Conservation (phyloP, 1,284 basidiomycete species). For the Xerocomus alliaceus region DNA sequence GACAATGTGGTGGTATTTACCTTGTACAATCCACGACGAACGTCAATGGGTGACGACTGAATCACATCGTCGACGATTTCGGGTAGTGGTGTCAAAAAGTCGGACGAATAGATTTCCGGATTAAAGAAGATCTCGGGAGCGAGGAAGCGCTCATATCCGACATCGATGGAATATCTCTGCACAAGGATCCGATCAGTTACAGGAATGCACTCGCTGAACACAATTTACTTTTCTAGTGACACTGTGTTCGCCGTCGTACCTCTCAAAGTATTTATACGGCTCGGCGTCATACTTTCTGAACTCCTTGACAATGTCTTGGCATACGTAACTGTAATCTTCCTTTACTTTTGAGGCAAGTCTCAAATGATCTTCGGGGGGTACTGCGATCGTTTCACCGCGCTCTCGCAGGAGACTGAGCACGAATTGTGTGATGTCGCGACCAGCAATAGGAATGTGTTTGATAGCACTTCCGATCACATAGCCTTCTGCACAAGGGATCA, state of each 20-base stretch:
- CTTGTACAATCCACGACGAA: conserved; percentile 93
- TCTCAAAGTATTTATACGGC: conserved; percentile 95
- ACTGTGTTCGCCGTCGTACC: conserved; percentile 91
- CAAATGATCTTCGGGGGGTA: conserved; percentile 97
- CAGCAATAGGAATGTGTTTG: conserved; percentile 99
- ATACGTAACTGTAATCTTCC: conserved; percentile 98
- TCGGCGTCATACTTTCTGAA: conserved; percentile 98
- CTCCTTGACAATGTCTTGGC: conserved; percentile 99
- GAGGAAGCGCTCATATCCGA: conserved; percentile 99
- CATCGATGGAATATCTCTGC: conserved; percentile 89
- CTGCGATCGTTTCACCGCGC: conserved; percentile 87
- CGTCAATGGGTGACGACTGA: conserved; percentile 95
- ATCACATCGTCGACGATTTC: conserved; percentile 98
- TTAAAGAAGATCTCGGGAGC: conserved; percentile 99
- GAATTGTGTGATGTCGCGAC: conserved; percentile 96
- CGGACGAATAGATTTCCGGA: conserved; percentile 97
- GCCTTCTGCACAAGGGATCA: conserved; percentile 95
- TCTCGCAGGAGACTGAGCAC: conserved; percentile 97
- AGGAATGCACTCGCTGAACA: too few relatives aligned
- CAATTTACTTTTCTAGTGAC: conserved; percentile 85
- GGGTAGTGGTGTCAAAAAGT: conserved; percentile 96
- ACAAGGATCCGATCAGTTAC: not conserved
- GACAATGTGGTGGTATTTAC: conserved; percentile 46
- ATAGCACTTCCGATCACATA: conserved; percentile 99
- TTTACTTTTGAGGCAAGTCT: conserved; percentile 94